These are phyloP conservation scores for Russula foetens DNA, from an alignment of 768 basidiomycete species.

Conservation along the genomic window DNA sequence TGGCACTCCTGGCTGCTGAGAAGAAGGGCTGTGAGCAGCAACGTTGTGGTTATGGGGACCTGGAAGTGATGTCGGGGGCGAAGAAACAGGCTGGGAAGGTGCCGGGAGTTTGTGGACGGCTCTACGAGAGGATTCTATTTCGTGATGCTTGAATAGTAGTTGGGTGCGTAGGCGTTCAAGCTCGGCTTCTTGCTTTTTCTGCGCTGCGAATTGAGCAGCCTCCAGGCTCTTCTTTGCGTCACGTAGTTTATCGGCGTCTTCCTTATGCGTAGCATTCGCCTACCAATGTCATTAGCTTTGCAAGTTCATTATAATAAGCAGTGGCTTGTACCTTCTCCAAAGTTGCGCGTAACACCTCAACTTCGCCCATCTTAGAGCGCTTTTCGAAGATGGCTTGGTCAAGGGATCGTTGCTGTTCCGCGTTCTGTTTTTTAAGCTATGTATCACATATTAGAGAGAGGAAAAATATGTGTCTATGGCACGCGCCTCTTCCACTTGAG, in stretches of 20 bases:
- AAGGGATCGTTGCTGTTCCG: conserved; percentile 11
- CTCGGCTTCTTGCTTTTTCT: conserved; percentile 12
- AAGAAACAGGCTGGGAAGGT: background rate
- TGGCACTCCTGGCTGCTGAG: background rate
- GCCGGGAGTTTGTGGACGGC: background rate
- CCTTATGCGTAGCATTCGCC: conserved; percentile 3
- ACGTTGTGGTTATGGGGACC: background rate
- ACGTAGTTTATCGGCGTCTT: conserved; percentile 13
- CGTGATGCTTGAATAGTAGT: conserved; percentile 18
- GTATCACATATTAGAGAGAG: background rate
- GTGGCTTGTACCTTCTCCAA: conserved; percentile 11
- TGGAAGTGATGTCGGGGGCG: background rate
- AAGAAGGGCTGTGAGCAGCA: background rate
- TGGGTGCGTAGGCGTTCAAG: conserved; percentile 19
- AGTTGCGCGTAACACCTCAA: conserved; percentile 16
- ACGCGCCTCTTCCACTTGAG: conserved; percentile 8
- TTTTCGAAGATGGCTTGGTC: conserved; percentile 18
- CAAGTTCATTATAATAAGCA: background rate
- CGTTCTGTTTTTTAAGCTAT: conserved; percentile 9
- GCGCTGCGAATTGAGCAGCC: conserved; percentile 9
- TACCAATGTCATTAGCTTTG: background rate
- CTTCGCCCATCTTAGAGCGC: conserved; percentile 18
- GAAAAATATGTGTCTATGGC: background rate
- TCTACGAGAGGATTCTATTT: conserved; percentile 12
- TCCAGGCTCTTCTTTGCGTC: conserved; percentile 12